Evolutionary conservation across 2,329 filamentous ascomycete species (phyloP).

Genomic region (Talaromyces sp.): DNA sequence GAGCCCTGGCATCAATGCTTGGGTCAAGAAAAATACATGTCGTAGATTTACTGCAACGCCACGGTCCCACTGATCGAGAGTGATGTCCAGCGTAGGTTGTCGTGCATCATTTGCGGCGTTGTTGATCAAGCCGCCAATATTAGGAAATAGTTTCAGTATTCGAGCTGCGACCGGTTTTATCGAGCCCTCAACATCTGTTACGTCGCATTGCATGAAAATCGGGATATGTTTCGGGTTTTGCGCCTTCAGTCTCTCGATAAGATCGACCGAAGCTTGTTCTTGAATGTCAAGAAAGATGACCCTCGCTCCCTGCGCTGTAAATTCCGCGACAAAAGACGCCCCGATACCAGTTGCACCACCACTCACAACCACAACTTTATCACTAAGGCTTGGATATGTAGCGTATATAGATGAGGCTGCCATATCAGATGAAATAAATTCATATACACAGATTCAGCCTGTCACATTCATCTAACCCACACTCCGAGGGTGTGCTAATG

Average conservation of each 20-base stretch:
- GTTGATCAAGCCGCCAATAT: slow-evolving; percentile 33
- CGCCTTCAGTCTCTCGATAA: not conserved
- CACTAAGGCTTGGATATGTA: slow-evolving; percentile 23
- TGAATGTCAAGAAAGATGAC: slow-evolving; percentile 48
- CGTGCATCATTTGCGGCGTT: slow-evolving; percentile 28
- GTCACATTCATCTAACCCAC: not conserved
- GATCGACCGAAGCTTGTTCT: slow-evolving; percentile 18
- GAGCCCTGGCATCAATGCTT: slow-evolving; percentile 38
- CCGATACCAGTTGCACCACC: slow-evolving; percentile 51
- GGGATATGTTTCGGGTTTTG: slow-evolving; percentile 25
- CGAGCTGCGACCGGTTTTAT: slow-evolving; percentile 29
- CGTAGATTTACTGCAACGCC: not conserved
- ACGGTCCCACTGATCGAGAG: not conserved
- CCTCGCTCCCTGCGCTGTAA: slow-evolving; percentile 44
- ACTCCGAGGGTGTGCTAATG: not conserved
- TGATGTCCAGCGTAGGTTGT: not conserved
- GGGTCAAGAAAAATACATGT: not conserved
- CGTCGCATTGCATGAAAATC: slow-evolving; percentile 44
- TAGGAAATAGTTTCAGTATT: slow-evolving; percentile 28
- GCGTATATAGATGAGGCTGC: slow-evolving; percentile 12
- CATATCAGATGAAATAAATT: not conserved
- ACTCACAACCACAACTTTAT: slow-evolving; percentile 42
- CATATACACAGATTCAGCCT: not conserved
- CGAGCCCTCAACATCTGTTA: slow-evolving; percentile 34
- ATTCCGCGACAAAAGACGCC: slow-evolving; percentile 41